phyloP scores from a whole-genome alignment of 768 basidiomycete genomes.

The Psilocybe cyanescens region DNA sequence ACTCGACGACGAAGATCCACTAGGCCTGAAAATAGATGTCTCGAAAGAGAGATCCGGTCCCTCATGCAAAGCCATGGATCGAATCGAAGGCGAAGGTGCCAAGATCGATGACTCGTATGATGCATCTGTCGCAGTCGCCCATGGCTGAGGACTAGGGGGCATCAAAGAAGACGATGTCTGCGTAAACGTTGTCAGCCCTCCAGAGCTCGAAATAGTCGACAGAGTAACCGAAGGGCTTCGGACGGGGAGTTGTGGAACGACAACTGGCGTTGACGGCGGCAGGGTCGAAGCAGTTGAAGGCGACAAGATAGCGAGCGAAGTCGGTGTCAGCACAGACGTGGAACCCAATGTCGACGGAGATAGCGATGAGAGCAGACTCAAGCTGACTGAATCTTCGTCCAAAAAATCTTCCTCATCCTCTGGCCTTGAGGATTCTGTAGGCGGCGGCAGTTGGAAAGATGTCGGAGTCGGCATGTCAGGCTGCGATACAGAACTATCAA shows the following conservation, averaged over 20 bases:
- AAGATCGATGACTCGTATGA: conserved; percentile 83
- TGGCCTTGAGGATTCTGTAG: conserved; percentile 11
- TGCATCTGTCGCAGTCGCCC: conserved; percentile 66
- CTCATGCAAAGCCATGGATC: conserved; percentile 58
- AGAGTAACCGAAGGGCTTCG: conserved; percentile 16
- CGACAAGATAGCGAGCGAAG: conserved; percentile 30
- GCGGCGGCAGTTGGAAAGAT: conserved; percentile 29
- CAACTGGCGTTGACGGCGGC: conserved; percentile 23
- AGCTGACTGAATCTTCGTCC: conserved; percentile 20
- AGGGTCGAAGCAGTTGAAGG: conserved; percentile 33
- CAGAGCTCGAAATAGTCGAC: conserved; percentile 35
- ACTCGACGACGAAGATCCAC: conserved; percentile 49
- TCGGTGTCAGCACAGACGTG: conserved; percentile 33
- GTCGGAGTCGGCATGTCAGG: conserved; percentile 34
- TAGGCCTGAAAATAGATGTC: conserved; percentile 74
- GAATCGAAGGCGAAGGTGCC: conserved; percentile 67
- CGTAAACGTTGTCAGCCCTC: conserved; percentile 48
- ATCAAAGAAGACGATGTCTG: conserved; percentile 35
- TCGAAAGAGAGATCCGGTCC: conserved; percentile 69
- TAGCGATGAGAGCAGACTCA: conserved; percentile 31
- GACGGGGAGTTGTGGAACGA: conserved; percentile 12
- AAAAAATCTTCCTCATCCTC: conserved; percentile 17
- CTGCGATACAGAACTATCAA: conserved; percentile 12
- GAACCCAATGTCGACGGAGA: conserved; percentile 31
- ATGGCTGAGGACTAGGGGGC: conserved; percentile 45